Base-by-base conservation (phyloP, 2,329 filamentous ascomycete genomes). In the Thielaviopsis ethacetica region DNA sequence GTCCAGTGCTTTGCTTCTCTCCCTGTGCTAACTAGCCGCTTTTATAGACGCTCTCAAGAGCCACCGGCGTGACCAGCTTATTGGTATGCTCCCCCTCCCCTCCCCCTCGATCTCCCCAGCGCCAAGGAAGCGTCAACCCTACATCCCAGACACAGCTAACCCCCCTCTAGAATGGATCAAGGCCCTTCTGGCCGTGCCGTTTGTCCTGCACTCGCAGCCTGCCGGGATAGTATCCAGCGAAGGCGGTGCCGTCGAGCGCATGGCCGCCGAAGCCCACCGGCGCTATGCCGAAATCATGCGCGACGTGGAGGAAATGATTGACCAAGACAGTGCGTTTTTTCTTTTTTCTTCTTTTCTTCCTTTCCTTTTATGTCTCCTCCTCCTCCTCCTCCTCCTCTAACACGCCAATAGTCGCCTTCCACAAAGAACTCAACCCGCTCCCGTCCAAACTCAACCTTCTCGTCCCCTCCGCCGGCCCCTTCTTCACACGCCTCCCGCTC, bases 201-300 rank as follows among this genome's bases (percentile, higher is more conserved):
- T 98, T 68, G 91, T 98, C 47, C 81, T 98, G 58, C 90, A 95
- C 70, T 96, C 91, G 1, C 91, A 97, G 68, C 93, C 93, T 3
- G 94, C 89, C 0, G 89, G 89, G 21, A 82, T 90, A 50, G 90
- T 91, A 66, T 85, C 91, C 63, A 76, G 80, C 59, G 78, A 82
- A 65, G 81, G 81, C 62, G 75, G 79, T 58, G 79, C 76, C 59
- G 79, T 91, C 56, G 74, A 79, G 52, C 79, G 84, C 60, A 90
- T 91, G 76, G 87, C 88, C 4, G 80, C 82, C 60, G 85, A 88
- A 67, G 88, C 91, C 26, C 89, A 93, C 67, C 79, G 86, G 59
- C 83, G 93, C 62, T 98, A 97, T 73, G 87, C 88, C 54, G 91
- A 98, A 71, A 96, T 97, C 66, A 88, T 97, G 81, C 80, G 83